Conservation (phyloP, 2,329 filamentous ascomycete genomes). For the Ophiocordyceps sinensis region DNA sequence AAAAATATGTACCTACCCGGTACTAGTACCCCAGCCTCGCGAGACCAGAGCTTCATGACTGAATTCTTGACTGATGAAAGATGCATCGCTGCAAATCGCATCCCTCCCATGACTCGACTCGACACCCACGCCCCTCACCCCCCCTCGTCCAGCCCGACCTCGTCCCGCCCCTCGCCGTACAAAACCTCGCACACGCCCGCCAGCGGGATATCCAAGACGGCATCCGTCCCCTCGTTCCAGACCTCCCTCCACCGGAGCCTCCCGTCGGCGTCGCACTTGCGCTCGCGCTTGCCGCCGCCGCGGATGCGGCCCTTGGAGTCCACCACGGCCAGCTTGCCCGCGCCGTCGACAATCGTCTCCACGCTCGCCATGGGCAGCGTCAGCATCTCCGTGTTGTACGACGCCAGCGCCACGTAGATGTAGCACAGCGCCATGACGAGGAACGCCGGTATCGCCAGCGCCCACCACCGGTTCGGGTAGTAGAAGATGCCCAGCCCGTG, state of each 20-base stretch:
- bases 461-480: slow-evolving; percentile 97
- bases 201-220: slow-evolving; percentile 91
- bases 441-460: slow-evolving; percentile 79
- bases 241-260: slow-evolving; percentile 59
- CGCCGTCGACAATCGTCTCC: slow-evolving; percentile 85
- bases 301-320: slow-evolving; percentile 49
- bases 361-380: slow-evolving; percentile 67
- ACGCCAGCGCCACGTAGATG: slow-evolving; percentile 83
- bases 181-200: slow-evolving; percentile 90
- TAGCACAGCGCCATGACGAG: slow-evolving; percentile 79
- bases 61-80: too few species aligned
- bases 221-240: slow-evolving; percentile 90
- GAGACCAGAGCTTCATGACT: too few species aligned
- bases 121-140: slow-evolving; percentile 1
- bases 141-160: slow-evolving; percentile 9
- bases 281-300: slow-evolving; percentile 20
- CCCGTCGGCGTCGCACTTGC: slow-evolving; percentile 21
- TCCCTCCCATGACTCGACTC: too few species aligned
- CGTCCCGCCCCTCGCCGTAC: slow-evolving; percentile 49
- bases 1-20: too few species aligned
- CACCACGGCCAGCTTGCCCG: slow-evolving; percentile 70
- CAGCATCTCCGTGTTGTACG: slow-evolving; percentile 80
- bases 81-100: too few species aligned
- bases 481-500: slow-evolving; percentile 91
- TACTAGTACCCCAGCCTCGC: too few species aligned